These are phyloP conservation scores for Tephrocybe sp. DNA, from an alignment of 768 basidiomycete species.

Conservation along the genomic window DNA sequence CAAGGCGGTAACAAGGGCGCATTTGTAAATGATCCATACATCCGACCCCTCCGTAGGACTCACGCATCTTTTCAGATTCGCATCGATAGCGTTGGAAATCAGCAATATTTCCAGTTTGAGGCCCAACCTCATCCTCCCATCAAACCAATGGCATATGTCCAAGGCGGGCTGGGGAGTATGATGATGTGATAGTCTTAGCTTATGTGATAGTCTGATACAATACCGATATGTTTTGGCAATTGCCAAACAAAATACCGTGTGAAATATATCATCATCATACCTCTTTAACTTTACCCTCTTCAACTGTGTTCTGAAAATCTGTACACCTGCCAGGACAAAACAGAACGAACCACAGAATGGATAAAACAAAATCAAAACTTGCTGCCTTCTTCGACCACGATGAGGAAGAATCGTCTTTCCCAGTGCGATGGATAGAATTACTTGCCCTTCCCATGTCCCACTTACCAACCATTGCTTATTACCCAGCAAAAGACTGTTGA, in stretches of 20 bases:
- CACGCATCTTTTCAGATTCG: constrained; percentile 55
- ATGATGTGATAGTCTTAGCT: constrained; percentile 52
- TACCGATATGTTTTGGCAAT: no score
- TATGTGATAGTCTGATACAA: no score
- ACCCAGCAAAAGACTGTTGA: constrained; percentile 83
- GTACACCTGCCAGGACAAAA: background rate
- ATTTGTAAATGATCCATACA: constrained; percentile 76
- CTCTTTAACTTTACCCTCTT: background rate
- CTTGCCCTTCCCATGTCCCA: constrained; percentile 48
- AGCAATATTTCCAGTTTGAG: constrained; percentile 78
- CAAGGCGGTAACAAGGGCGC: constrained; percentile 91
- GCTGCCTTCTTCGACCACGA: constrained; percentile 84
- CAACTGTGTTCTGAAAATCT: background rate
- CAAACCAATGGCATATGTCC: constrained; percentile 90
- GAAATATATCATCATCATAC: background rate
- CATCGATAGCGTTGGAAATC: constrained; percentile 72
- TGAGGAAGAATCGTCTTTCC: constrained; percentile 82
- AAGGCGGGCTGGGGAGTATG: constrained; percentile 61
- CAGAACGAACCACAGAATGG: constrained; percentile 35
- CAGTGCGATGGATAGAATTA: constrained; percentile 87
- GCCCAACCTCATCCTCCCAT: constrained; percentile 86
- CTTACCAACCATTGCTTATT: constrained; percentile 58
- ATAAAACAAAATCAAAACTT: constrained; percentile 64
- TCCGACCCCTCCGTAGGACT: no score
- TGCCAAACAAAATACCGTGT: no score